Evolutionary conservation across 257 asterid genomes (phyloP).

Genomic region (Solanum raphanifolium): DNA sequence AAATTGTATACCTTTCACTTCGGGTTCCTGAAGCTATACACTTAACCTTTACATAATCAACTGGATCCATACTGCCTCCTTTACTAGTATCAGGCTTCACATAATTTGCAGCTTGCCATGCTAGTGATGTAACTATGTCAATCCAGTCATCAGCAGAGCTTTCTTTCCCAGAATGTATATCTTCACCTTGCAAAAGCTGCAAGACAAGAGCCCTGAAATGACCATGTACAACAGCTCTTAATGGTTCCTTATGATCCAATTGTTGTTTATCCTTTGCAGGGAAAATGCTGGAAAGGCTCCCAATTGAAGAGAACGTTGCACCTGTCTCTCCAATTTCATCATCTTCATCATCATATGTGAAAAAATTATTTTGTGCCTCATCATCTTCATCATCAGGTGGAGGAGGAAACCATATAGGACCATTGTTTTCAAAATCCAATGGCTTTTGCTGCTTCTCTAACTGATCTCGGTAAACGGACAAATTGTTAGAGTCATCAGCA

Average conservation of each 20-base stretch:
- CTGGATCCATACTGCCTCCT: slow-evolving; percentile 99
- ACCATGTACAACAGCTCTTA: slow-evolving; percentile 52
- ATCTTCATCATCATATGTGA: slow-evolving; percentile 70
- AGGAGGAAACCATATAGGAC: slow-evolving; percentile 84
- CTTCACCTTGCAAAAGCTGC: slow-evolving; percentile 70
- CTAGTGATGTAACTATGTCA: slow-evolving; percentile 50
- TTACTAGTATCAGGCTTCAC: slow-evolving; percentile 85
- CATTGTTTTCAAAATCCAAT: slow-evolving; percentile 66
- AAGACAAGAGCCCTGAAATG: slow-evolving; percentile 90
- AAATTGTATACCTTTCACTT: slow-evolving; percentile 47
- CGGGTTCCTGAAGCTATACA: slow-evolving; percentile 88
- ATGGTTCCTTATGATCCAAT: slow-evolving; percentile 37
- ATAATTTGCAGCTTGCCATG: slow-evolving; percentile 89
- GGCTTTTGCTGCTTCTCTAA: slow-evolving; percentile 30
- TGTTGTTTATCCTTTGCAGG: slow-evolving; percentile 38
- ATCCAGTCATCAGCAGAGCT: slow-evolving; percentile 55
- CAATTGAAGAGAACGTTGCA: slow-evolving; percentile 22
- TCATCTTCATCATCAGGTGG: slow-evolving; percentile 48
- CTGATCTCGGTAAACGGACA: slow-evolving; percentile 22
- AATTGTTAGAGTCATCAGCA: slow-evolving; percentile 22
- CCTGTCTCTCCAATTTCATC: slow-evolving; percentile 60
- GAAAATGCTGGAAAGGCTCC: slow-evolving; percentile 22
- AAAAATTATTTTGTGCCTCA: slow-evolving; percentile 47
- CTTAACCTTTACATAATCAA: slow-evolving; percentile 77
- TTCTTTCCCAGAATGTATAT: slow-evolving; percentile 33